These are phyloP conservation scores for Sarocladiaceae sp. DNA, from an alignment of 2,329 filamentous ascomycete species.

Conservation along the genomic window DNA sequence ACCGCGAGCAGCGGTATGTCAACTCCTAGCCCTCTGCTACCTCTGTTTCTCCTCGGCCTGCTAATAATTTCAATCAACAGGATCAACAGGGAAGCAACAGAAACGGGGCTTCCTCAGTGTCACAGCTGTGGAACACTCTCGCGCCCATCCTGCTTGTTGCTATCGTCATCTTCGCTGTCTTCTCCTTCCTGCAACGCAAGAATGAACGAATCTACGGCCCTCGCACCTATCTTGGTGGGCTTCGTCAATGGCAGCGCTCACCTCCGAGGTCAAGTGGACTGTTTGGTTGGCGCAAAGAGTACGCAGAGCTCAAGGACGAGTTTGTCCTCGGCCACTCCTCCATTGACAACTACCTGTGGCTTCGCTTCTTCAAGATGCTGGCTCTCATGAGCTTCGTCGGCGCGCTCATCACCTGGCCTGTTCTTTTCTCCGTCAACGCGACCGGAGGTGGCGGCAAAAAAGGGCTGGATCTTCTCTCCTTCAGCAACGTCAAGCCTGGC, in stretches of 20 bases:
- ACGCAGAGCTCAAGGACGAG: constrained; percentile 61
- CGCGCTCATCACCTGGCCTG: constrained; percentile 70
- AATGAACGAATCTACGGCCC: constrained; percentile 43
- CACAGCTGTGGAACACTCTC: not conserved
- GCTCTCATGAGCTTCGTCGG: constrained; percentile 72
- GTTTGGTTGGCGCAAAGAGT: constrained; percentile 56
- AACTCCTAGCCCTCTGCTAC: no score
- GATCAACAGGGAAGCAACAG: not conserved
- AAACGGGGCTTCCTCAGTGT: not conserved
- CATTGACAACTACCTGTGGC: constrained; percentile 77
- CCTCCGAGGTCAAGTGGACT: constrained; percentile 35
- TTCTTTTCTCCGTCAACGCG: constrained; percentile 73
- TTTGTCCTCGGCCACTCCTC: constrained; percentile 80
- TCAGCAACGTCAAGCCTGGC: constrained; percentile 57
- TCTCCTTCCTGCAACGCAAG: constrained; percentile 38
- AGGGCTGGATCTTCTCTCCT: constrained; percentile 67
- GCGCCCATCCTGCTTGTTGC: constrained; percentile 18
- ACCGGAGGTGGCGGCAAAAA: constrained; percentile 58
- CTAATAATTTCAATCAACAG: not conserved
- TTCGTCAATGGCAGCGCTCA: constrained; percentile 31
- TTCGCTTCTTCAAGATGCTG: constrained; percentile 69
- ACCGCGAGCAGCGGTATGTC: no score
- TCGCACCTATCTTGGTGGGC: constrained; percentile 41
- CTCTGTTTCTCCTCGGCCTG: no score
- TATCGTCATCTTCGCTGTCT: constrained; percentile 34